phyloP scores from a whole-genome alignment of 148 eudicot genomes.

The Diospyros lotus region DNA sequence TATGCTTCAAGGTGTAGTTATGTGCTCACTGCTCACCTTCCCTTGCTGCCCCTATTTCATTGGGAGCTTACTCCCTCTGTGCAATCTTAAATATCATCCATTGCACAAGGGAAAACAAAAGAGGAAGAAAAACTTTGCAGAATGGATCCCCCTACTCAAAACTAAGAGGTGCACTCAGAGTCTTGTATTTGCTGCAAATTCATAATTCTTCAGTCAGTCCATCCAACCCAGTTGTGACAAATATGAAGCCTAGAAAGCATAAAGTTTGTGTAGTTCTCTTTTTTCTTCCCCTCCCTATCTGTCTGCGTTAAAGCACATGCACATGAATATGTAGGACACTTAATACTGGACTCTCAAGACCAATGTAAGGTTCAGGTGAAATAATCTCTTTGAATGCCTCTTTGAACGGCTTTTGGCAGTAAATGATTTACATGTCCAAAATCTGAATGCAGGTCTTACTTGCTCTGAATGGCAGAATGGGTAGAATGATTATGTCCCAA shows the following conservation, averaged over 20 bases:
- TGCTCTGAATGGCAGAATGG: slow-evolving; percentile 68
- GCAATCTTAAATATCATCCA: too few relatives aligned
- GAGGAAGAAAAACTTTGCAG: too few relatives aligned
- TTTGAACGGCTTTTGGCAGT: background rate
- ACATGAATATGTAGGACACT: background rate
- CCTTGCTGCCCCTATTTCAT: too few relatives aligned
- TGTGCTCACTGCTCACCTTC: too few relatives aligned
- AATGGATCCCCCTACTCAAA: too few relatives aligned
- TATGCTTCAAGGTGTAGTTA: too few relatives aligned
- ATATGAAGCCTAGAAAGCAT: background rate
- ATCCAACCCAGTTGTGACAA: background rate
- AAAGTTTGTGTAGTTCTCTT: background rate
- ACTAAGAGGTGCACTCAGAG: too few relatives aligned
- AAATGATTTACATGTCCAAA: background rate
- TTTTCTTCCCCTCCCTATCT: background rate
- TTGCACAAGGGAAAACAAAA: too few relatives aligned
- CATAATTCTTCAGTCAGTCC: background rate
- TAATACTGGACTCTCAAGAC: background rate
- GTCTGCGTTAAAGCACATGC: background rate
- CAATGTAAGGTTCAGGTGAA: background rate
- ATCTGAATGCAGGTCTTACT: slow-evolving; percentile 62
- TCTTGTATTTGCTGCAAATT: background rate
- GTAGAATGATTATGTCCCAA: slow-evolving; percentile 51
- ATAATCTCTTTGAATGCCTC: background rate
- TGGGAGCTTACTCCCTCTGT: too few relatives aligned